A percentile compares a stretch with the other conserved stretches of the same genome.
Evolutionary conservation across 2,329 filamentous ascomycete species (phyloP).

Genomic region (Cercospora janseana): DNA sequence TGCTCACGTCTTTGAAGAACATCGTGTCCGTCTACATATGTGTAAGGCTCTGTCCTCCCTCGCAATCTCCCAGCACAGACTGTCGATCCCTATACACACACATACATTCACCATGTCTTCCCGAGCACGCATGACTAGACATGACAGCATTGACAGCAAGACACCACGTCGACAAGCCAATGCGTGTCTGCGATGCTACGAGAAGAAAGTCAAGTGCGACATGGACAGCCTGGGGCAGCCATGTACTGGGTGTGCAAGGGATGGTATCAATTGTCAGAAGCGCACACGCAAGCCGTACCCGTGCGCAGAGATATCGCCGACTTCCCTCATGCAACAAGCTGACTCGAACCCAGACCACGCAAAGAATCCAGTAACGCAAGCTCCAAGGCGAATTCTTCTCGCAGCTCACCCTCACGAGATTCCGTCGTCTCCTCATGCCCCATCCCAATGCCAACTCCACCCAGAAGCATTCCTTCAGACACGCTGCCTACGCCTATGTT

Average conservation of each 20-base stretch:
- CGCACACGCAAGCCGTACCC: slow-evolving; percentile 15
- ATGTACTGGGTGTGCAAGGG: slow-evolving; percentile 13
- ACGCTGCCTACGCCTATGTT: slow-evolving; percentile 11
- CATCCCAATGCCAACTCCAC: slow-evolving; percentile 9
- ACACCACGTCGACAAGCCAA: slow-evolving; percentile 13
- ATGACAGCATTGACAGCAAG: slow-evolving; percentile 11
- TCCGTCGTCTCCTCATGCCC: slow-evolving; percentile 3
- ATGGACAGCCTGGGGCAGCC: slow-evolving; percentile 15
- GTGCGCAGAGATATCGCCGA: slow-evolving; percentile 1
- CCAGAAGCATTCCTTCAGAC: slow-evolving; percentile 9
- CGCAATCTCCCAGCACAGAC: background rate
- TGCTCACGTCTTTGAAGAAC: slow-evolving; percentile 7
- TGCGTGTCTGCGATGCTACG: slow-evolving; percentile 16
- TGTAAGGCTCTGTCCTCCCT: background rate
- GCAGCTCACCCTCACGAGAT: slow-evolving; percentile 8
- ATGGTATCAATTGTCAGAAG: slow-evolving; percentile 16
- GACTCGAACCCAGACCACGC: slow-evolving; percentile 10
- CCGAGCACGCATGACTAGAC: slow-evolving; percentile 1
- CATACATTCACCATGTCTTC: slow-evolving; percentile 8
- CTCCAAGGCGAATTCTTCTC: slow-evolving; percentile 1
- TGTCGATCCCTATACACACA: background rate
- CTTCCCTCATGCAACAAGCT: slow-evolving; percentile 1
- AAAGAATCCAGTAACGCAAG: slow-evolving; percentile 12
- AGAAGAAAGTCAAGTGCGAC: slow-evolving; percentile 18
- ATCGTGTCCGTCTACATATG: background rate